Conservation (phyloP, 2,329 filamentous ascomycete species). For the Penicillium sp. region DNA sequence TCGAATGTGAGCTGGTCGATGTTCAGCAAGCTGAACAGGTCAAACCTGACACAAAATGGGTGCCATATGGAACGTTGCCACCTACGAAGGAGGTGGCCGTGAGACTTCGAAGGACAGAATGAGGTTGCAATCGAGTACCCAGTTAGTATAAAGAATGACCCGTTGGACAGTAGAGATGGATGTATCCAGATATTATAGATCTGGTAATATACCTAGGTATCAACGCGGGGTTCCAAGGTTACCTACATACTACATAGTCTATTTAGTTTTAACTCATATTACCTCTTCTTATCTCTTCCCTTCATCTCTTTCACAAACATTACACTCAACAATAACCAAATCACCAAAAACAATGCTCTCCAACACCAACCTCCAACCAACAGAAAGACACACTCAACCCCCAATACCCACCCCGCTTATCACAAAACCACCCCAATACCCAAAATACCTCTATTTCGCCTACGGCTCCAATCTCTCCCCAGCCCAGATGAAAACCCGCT, state of each 20-base stretch:
- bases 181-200: neutral
- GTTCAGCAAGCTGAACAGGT: neutral
- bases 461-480: constrained; percentile 46
- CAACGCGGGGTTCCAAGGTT: too few relatives aligned
- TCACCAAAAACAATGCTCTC: neutral
- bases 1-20: neutral
- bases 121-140: neutral
- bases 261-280: neutral
- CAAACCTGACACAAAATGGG: neutral
- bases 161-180: too few relatives aligned
- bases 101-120: neutral
- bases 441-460: constrained; percentile 42
- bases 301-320: too few relatives aligned
- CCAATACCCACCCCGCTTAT: constrained; percentile 19
- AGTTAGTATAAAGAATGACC: too few relatives aligned
- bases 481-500: constrained; percentile 41
- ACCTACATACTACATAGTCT: too few relatives aligned
- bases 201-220: too few relatives aligned
- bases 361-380: neutral
- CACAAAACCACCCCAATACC: constrained; percentile 5
- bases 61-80: neutral
- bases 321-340: neutral
- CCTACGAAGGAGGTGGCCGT: neutral
- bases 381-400: constrained; percentile 4
- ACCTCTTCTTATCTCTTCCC: neutral